These are phyloP conservation scores for Microascus cirrosus DNA, from an alignment of 2,329 filamentous ascomycete species.

Conservation along the genomic window DNA sequence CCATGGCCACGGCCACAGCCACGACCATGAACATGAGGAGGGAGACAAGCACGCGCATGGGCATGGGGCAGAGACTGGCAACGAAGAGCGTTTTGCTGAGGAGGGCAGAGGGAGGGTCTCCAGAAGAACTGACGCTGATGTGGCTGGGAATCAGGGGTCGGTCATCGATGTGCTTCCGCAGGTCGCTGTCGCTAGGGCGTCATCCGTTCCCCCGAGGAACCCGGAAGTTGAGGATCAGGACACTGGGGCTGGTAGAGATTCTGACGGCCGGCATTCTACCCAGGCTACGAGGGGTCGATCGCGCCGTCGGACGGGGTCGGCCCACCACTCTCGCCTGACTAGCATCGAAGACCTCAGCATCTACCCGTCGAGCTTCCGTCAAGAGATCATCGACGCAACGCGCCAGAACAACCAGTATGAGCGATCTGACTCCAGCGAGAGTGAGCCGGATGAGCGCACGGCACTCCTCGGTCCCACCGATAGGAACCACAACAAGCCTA, in stretches of 20 bases:
- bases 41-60: constrained; percentile 30
- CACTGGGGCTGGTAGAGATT: background rate
- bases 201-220: constrained; percentile 1
- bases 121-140: constrained; percentile 21
- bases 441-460: constrained; percentile 36
- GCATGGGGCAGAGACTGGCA: constrained; percentile 13
- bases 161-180: constrained; percentile 53
- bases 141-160: constrained; percentile 46
- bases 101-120: constrained; percentile 36
- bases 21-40: constrained; percentile 34
- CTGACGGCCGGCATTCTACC: background rate
- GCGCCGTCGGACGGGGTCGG: constrained; percentile 33
- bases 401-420: constrained; percentile 12
- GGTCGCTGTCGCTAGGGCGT: constrained; percentile 39
- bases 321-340: constrained; percentile 44
- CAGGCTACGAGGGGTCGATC: constrained; percentile 24
- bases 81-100: constrained; percentile 29
- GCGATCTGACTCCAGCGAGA: constrained; percentile 28
- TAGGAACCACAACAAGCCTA: constrained; percentile 26
- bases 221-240: constrained; percentile 11
- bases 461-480: constrained; percentile 26
- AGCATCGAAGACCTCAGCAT: constrained; percentile 68
- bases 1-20: constrained; percentile 73
- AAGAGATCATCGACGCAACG: constrained; percentile 77
- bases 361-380: constrained; percentile 80